These are phyloP conservation scores for Alternaria gaisen DNA, from an alignment of 2,329 filamentous ascomycete species.

Conservation along the genomic window DNA sequence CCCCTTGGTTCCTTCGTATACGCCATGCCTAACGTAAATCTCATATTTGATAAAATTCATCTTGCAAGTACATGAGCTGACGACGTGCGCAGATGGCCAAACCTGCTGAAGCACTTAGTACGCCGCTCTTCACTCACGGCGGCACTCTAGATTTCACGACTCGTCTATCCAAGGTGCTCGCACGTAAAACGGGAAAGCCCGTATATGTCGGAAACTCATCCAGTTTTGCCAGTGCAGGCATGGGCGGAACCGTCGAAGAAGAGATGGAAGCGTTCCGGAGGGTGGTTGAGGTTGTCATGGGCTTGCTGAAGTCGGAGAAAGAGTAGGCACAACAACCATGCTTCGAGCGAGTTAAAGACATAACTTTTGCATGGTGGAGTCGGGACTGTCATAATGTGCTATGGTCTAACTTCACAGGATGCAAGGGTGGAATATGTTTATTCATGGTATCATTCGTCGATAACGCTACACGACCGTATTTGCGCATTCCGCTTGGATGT, in stretches of 20 bases:
- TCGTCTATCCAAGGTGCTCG: conserved; percentile 82
- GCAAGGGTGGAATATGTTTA: neutral
- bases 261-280: conserved; percentile 88
- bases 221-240: conserved; percentile 74
- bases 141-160: conserved; percentile 86
- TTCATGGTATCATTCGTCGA: neutral
- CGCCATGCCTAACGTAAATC: conserved; percentile 83
- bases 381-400: neutral
- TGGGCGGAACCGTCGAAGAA: conserved; percentile 86
- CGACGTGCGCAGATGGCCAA: conserved; percentile 46
- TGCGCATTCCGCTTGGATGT: neutral
- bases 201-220: conserved; percentile 93
- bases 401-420: neutral
- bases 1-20: conserved; percentile 90
- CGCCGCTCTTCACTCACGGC: conserved; percentile 78
- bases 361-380: neutral
- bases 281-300: conserved; percentile 74
- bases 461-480: neutral
- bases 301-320: conserved; percentile 54
- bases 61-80: conserved; percentile 16
- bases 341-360: neutral
- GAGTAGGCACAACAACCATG: neutral
- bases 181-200: conserved; percentile 74
- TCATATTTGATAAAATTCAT: neutral
- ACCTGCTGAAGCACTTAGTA: conserved; percentile 72